Base-by-base conservation (phyloP, 1,284 basidiomycete species). In the Bjerkandera adusta region DNA sequence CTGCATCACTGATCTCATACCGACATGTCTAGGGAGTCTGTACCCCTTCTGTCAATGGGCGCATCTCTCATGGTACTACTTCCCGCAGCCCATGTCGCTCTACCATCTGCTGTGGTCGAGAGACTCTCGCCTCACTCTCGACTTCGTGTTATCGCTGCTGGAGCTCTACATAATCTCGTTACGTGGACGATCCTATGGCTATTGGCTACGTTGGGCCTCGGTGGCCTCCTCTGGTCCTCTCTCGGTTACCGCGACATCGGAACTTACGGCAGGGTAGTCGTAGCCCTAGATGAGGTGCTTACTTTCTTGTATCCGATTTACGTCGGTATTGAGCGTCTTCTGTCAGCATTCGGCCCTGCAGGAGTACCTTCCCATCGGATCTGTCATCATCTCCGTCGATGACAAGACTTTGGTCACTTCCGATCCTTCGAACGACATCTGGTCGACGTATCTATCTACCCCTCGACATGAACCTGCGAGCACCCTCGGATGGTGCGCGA, bases 71-170 rank as follows among this genome's bases (percentile, higher is more conserved):
- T 73, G 0, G 47, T 85, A 34, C 53, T 81, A 40, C 59, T 89
- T 7, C 86, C 86, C 1, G 76, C 84, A 2, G 84, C 85, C n/a
- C 87, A 85, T 52, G 83, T 89, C 7, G 68, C 73, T 0, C 73
- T 88, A 38, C 69, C 82, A 2, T 47, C 66, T 13, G 54, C 66
- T 1, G 61, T 66, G 5, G 61, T 81, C 3, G 68, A 72, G 6
- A 60, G 62, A 3, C 57, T 81, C 3, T 49, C 64, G 7, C 64
- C 72, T 0, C 62, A 61, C 11, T 65, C 72, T 3, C 75, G 76
- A 22, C 61, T 80, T 5, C 74, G 82, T 11, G 70, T 90, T 36
- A 69, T 79, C 26, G 71, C 81, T 13, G 77, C 80, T 3, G 88
- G 87, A 5, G 80, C 85, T 8, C 85, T 80, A 53, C 86, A 90